Evolutionary conservation across 805 yeast species (phyloP), one percentile per base, ranked within the genome.

Genomic region (Yamadazyma takamatsuzukensis): DNA sequence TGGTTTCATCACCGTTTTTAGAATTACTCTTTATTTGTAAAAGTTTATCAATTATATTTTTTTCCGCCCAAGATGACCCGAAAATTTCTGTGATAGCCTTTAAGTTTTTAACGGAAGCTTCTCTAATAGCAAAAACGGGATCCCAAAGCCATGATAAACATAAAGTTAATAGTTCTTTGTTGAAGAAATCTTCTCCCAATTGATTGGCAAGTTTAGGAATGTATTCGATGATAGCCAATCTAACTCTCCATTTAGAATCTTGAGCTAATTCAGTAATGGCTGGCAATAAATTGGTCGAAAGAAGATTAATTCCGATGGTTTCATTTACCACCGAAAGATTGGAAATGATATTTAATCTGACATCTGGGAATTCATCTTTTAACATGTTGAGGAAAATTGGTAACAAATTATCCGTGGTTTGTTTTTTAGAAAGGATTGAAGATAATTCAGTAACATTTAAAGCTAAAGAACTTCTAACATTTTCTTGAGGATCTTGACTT

Each of bases 141-240:
- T 93, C 99, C 96, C 97, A 89, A 44, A 93, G 70, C 97, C 98
- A 93, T n/a, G 89, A 83, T 76, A 93, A 76, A 51, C 96, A 93
- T 47, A 93, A 70, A 30, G 84, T 80, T 43, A 95, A 88, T 44
- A 93, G 70, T 50, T 89, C 95, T 55, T 86, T 84, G 59, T 93
- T 93, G 62, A 93, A 93, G 52, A 90, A 88, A 18, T 86, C 80
- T 33, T 84, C 89, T 18, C 98, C 98, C 39, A 93, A 70, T 63
- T 93, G 97, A 49, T 84, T 83, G 6, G 97, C 97, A 45, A 93
- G 70, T 43, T 90, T 72, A 18, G 99, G 99, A 45, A 89, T 87
- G 63, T 93, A 93, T 57, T 93, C 95, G 52, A 93, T 93, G 41
- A 93, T 93, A 8, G 97, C 97, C 55, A 93, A 72, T 55, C 97